Conservation (phyloP, 306 rosid genomes). For the Fragaria nilgerrensis region DNA sequence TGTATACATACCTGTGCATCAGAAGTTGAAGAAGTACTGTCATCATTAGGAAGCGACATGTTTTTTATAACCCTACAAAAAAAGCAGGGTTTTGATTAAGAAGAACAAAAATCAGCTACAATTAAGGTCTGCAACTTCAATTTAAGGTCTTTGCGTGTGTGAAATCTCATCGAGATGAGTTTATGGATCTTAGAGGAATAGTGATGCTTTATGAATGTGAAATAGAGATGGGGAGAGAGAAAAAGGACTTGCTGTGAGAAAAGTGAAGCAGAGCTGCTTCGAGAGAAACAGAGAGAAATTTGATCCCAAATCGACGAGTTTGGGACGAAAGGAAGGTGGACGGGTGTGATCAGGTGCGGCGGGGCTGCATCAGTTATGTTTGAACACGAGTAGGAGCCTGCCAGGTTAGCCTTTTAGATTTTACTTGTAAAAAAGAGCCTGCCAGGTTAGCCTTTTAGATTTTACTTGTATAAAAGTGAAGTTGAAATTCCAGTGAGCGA, state of each 20-base stretch:
- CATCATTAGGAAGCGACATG: slow-evolving; percentile 67
- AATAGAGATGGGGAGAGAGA: neutral
- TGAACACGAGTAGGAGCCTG: neutral
- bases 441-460: no score
- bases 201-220: neutral
- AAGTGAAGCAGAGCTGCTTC: neutral
- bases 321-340: neutral
- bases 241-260: neutral
- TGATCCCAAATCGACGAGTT: slow-evolving; percentile 7
- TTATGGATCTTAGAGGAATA: neutral
- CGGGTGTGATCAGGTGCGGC: neutral
- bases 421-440: no score
- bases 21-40: slow-evolving; percentile 39
- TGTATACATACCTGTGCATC: slow-evolving; percentile 54
- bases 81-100: neutral
- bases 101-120: neutral
- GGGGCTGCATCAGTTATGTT: neutral
- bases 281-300: neutral
- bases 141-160: neutral
- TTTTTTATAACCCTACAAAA: slow-evolving; percentile 14
- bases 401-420: neutral
- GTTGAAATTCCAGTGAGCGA: neutral
- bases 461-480: no score
- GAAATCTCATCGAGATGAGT: neutral
- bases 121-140: neutral